phyloP scores from a whole-genome alignment of 139 green algal genomes.

The Pycnococcus provasolii region DNA sequence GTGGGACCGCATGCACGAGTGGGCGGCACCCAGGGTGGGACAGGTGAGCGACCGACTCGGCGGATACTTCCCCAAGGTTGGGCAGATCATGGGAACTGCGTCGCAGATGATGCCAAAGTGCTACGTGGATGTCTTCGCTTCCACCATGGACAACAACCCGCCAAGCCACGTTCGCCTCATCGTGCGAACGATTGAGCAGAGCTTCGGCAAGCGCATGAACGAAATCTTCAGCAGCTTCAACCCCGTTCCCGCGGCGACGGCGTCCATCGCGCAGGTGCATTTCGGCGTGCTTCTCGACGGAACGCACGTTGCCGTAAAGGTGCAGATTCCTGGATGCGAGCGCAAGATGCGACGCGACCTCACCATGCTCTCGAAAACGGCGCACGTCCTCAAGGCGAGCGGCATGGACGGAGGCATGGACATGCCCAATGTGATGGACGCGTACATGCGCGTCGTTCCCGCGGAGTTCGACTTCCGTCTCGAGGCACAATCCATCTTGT shows the following conservation, averaged over 20 bases:
- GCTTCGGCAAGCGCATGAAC: neutral
- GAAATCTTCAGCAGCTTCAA: conserved; percentile 15
- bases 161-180: conserved; percentile 5
- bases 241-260: conserved; percentile 9
- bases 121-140: conserved; percentile 17
- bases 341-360: conserved; percentile 9
- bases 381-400: neutral
- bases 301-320: conserved; percentile 22
- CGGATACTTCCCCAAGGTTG: conserved; percentile 24
- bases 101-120: conserved; percentile 19
- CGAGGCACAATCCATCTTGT: neutral
- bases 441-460: conserved; percentile 18
- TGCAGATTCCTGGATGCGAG: neutral
- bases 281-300: conserved; percentile 9
- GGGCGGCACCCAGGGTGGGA: neutral
- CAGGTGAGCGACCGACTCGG: conserved; percentile 10
- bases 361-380: neutral
- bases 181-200: neutral
- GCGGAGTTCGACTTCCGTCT: conserved; percentile 20
- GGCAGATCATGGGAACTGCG: conserved; percentile 25
- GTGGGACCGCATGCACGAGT: conserved; percentile 4
- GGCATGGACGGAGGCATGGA: conserved; percentile 18
- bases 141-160: conserved; percentile 22
- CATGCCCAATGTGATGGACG: conserved; percentile 13
- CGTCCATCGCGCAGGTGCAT: conserved; percentile 26